Base-by-base conservation (phyloP, 2,329 filamentous ascomycete species). In the Neofusicoccum parvum region DNA sequence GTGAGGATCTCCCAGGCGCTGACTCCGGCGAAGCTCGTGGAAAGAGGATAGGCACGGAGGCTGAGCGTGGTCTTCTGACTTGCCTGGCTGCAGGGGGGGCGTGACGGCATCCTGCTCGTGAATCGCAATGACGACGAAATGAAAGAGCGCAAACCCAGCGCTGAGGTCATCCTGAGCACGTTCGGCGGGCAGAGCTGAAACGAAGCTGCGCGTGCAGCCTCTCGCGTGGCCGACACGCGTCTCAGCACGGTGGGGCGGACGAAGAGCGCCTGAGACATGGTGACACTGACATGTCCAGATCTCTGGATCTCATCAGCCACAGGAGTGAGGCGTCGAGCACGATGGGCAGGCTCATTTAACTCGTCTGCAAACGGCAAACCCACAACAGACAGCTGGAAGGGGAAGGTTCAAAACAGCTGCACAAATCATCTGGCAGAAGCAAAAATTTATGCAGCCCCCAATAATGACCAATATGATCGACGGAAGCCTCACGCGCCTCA, bases 291-390 rank as follows among this genome's bases (percentile, higher is more conserved):
- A 15, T 45, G 6, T 45, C 12, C 15, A 45, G 14, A 45, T 45
- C 41, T 15, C 37, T 39, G 37, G 37, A 46, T 36, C 41, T 48
- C 56, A 15, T 45, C 56, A 60, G 56, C 56, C 56, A 60, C 56
- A 60, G 56, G 10, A 27, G 39, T 15, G 20, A 39, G 39, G 23
- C 20, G 20, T 14, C 11, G 37, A 4, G 37, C 37, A 12, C 5
- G 11, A 41, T 9, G 12, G 7, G 15, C 37, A 17, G 27, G 53
- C 37, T 45, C 54, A 34, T 59, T 20, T 34, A 43, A 58, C 23
- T 32, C 27, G 51, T n/a, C 54, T 17, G 10, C 23, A 59, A 46
- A 32, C 14, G 54, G 54, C 9, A 56, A 59, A 46, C 17, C 27
- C 54, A 46, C 23, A 59, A 59, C 54, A 60, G 23, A 56, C n/a